phyloP scores from a whole-genome alignment of 192 early-diverging fungal species.

The Mortierella antarctica region DNA sequence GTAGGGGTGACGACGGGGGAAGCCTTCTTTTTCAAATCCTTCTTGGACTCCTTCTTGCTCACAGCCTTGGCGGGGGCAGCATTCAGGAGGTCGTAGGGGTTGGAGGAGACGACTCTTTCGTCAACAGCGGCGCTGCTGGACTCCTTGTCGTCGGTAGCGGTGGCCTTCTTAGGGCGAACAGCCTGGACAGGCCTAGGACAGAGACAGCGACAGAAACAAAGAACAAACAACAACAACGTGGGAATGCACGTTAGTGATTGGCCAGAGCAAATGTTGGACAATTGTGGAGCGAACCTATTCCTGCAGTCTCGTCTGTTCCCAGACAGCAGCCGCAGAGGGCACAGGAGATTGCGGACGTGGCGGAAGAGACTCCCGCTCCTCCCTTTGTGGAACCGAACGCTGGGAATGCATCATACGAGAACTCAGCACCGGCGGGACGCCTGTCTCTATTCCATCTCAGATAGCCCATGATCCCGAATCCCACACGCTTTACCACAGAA shows the following conservation, averaged over 20 bases:
- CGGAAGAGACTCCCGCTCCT: no score
- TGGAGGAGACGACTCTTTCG: conserved; percentile 41
- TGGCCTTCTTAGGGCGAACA: conserved; percentile 38
- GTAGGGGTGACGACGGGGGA: conserved; percentile 3
- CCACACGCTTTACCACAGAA: no score
- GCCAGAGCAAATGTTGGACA: background rate
- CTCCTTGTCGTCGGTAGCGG: conserved; percentile 19
- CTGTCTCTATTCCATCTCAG: no score
- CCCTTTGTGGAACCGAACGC: no score
- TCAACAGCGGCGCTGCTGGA: conserved; percentile 21
- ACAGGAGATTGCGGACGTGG: background rate
- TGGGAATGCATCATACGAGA: no score
- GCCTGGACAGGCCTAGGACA: conserved; percentile 21
- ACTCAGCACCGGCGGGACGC: no score
- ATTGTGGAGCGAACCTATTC: no score
- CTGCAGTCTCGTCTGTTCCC: no score
- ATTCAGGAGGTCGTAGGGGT: conserved; percentile 45
- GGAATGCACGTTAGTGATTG: background rate
- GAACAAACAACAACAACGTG: background rate
- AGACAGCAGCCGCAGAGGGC: no score
- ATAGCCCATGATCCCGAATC: no score
- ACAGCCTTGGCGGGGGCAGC: conserved; percentile 20
- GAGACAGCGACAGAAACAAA: background rate
- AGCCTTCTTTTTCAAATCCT: conserved; percentile 11
- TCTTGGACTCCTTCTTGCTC: conserved; percentile 38